A percentile compares a stretch with the other conserved stretches of the same genome.
These are phyloP conservation scores for Oenanthe sinensis DNA, from an alignment of 129 eudicot genomes.

Conservation along the genomic window DNA sequence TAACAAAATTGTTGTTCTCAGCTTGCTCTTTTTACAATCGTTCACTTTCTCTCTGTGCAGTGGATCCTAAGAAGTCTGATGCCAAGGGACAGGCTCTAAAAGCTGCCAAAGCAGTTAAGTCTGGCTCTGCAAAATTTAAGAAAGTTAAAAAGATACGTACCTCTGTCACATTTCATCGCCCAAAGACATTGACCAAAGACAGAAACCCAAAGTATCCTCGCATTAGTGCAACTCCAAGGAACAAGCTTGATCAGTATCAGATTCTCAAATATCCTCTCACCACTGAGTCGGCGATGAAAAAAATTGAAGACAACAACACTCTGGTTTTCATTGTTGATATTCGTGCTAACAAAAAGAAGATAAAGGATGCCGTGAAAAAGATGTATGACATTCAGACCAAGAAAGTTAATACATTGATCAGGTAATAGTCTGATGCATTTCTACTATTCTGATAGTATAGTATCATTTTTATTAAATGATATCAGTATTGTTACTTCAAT, in stretches of 20 bases:
- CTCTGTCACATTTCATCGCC: constrained; percentile 54
- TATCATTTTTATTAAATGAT: too few relatives aligned
- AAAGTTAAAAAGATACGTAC: constrained; percentile 63
- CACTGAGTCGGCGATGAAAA: constrained; percentile 69
- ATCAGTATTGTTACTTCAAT: not conserved
- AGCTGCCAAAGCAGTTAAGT: constrained; percentile 58
- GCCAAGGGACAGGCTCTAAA: constrained; percentile 59
- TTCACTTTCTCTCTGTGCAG: not conserved
- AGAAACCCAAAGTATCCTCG: constrained; percentile 70
- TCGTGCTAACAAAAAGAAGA: constrained; percentile 66
- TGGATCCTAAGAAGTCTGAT: constrained; percentile 40
- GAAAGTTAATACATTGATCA: constrained; percentile 67
- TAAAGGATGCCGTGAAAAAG: constrained; percentile 61
- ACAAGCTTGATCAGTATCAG: constrained; percentile 64
- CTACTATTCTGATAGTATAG: not conserved
- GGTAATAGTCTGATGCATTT: constrained; percentile 19
- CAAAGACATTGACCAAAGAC: constrained; percentile 53
- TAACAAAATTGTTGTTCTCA: not conserved
- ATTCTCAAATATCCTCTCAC: constrained; percentile 60
- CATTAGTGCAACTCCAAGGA: constrained; percentile 61
- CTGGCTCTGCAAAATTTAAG: constrained; percentile 45
- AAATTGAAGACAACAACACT: constrained; percentile 65
- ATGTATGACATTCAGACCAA: constrained; percentile 75
- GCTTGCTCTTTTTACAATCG: not conserved
- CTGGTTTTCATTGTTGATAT: constrained; percentile 68